Base-by-base conservation (phyloP, 345 rosid species). In the Kandelia obovata region DNA sequence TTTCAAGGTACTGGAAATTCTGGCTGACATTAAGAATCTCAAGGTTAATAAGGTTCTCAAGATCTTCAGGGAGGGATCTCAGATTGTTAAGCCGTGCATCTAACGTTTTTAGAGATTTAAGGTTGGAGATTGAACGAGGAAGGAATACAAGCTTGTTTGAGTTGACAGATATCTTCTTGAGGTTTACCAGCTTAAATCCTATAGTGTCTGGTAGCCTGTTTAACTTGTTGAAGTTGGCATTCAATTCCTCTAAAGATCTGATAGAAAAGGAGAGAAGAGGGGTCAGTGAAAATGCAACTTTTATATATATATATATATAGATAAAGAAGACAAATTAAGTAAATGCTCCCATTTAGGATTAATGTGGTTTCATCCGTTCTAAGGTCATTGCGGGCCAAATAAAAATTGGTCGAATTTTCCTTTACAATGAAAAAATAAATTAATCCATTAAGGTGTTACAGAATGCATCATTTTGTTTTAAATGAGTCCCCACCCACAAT, bases 211-310 rank as follows among this genome's bases (percentile, higher is more conserved):
- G 97, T 26, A 94, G 81, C 67, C 58, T 78, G 15, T 69, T 77
- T 8, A 94, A 87, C 88, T 85, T 85, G 89, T 94, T 91, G 87
- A 94, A 94, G 77, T 94, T 94, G 62, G 86, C 90, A 70, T 89
- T 92, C 70, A 94, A 52, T 71, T 94, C 97, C 81, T 89, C 97
- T 60, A 94, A 49, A 23, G 75, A 84, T 77, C 98, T 92, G 84
- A 5, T 35, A 26, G 59, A 60, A 34, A 65, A 23, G 23, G 5
- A 55, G 58, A 26, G 5, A 23, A 9, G 23, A 23, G 0, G 6
- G 5, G 28, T 55, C 2, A 55, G 15, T 55, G 49, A 43, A 43
- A 43, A 43, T 43, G 17, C 49, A 39, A 39, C 46, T 39, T 39
- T 2, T 39, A 39, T 0, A 35, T 9, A 35, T 6, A 6, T 34